Percentiles rank a stretch among this genome's conserved stretches.
Conservation (phyloP, 345 rosid species). For the Eucalyptus camaldulensis region DNA sequence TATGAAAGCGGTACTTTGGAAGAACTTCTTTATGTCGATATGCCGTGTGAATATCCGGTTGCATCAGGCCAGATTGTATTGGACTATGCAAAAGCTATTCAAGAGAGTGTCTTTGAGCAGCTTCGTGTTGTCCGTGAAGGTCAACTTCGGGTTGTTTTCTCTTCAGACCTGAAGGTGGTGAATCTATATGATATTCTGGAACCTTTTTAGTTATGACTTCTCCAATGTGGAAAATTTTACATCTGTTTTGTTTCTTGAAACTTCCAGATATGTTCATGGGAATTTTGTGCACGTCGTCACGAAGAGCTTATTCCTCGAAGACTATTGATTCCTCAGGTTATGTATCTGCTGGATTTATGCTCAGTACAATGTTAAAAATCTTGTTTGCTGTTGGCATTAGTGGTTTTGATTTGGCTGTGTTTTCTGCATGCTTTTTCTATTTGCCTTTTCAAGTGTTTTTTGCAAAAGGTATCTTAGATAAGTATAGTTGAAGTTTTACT, state of each 20-base stretch:
- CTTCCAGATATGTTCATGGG: slow-evolving; percentile 89
- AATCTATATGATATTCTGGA: neutral
- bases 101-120: slow-evolving; percentile 98
- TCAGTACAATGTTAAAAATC: neutral
- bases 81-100: slow-evolving; percentile 98
- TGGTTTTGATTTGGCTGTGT: neutral
- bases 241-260: neutral
- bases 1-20: slow-evolving; percentile 98
- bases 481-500: neutral
- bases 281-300: slow-evolving; percentile 95
- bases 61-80: slow-evolving; percentile 89
- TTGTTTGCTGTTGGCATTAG: neutral
- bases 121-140: slow-evolving; percentile 99
- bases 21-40: slow-evolving; percentile 91
- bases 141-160: slow-evolving; percentile 86
- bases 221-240: neutral
- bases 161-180: slow-evolving; percentile 84
- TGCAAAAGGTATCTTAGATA: neutral
- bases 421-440: neutral
- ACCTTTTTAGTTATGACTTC: neutral
- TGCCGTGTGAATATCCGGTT: slow-evolving; percentile 91
- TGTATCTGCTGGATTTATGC: neutral
- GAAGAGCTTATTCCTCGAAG: slow-evolving; percentile 96
- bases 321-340: slow-evolving; percentile 88
- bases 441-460: neutral